These are phyloP conservation scores for Talaromyces liani DNA, from an alignment of 495 filamentous ascomycete species.

Conservation along the genomic window DNA sequence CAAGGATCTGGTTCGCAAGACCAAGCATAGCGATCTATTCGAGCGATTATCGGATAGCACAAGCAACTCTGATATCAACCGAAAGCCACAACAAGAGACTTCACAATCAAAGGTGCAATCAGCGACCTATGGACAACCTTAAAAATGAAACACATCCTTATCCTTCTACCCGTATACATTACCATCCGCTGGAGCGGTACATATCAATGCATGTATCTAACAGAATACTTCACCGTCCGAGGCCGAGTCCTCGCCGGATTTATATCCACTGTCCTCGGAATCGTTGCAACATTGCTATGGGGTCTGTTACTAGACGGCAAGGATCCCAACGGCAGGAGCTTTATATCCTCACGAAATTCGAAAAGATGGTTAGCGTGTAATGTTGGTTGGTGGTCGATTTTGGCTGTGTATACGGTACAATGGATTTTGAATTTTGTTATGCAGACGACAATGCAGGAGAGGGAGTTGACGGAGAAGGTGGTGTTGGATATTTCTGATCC, in stretches of 20 bases:
- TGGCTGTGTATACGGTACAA: neutral
- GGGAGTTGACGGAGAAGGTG: neutral
- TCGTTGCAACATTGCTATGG: conserved; percentile 39
- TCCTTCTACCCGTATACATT: conserved; percentile 48
- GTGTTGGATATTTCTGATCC: conserved; percentile 30
- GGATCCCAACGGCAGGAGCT: neutral
- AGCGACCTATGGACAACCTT: conserved; percentile 37
- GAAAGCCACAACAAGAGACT: conserved; percentile 19
- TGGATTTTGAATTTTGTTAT: conserved; percentile 9
- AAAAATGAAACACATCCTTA: conserved; percentile 39
- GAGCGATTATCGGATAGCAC: no score
- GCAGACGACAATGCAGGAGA: conserved; percentile 4
- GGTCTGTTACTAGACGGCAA: conserved; percentile 38
- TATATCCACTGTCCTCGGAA: conserved; percentile 39
- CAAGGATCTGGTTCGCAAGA: conserved; percentile 44
- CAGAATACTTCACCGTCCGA: conserved; percentile 52
- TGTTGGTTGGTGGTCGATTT: no score
- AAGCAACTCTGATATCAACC: no score
- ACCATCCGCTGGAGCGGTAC: conserved; percentile 48
- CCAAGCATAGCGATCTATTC: no score
- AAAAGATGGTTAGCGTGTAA: no score
- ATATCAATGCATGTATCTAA: conserved; percentile 52
- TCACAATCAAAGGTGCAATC: conserved; percentile 37
- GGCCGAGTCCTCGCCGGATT: conserved; percentile 42
- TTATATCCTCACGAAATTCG: no score